Evolutionary conservation across 371 early-diverging fungal genomes (phyloP).

Genomic region (Nematocida minor): DNA sequence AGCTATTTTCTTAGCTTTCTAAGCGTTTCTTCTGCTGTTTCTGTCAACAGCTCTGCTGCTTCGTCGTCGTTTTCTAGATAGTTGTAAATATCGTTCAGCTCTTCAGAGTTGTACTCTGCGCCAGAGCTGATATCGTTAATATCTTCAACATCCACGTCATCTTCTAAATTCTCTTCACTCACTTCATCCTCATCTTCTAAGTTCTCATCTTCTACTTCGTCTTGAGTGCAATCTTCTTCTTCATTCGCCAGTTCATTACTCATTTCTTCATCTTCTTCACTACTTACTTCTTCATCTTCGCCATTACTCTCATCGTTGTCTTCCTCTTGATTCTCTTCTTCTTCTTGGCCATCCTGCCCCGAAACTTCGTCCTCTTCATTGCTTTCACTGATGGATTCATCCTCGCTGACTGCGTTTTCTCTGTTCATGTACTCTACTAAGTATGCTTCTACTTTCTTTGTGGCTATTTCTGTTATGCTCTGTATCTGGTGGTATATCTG

Average conservation of each 20-base stretch:
- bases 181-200: background rate
- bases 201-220: background rate
- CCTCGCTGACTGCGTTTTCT: background rate
- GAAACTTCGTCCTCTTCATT: background rate
- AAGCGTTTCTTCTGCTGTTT: constrained; percentile 16
- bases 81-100: constrained; percentile 1
- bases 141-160: background rate
- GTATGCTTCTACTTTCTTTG: constrained; percentile 31
- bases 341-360: background rate
- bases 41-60: constrained; percentile 10
- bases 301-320: background rate
- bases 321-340: background rate
- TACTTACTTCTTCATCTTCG: background rate
- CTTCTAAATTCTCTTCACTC: background rate
- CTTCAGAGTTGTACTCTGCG: background rate
- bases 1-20: constrained; percentile 7
- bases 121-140: background rate
- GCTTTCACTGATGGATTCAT: background rate
- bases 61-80: constrained; percentile 15
- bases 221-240: constrained; percentile 47
- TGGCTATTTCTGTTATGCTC: constrained; percentile 38
- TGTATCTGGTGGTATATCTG: constrained; percentile 58
- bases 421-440: background rate
- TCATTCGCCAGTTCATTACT: constrained; percentile 31
- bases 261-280: background rate